Percentiles rank a stretch among this genome's conserved stretches.
These are phyloP conservation scores for Xylaria acuta DNA, from an alignment of 495 filamentous ascomycete species.

Conservation along the genomic window DNA sequence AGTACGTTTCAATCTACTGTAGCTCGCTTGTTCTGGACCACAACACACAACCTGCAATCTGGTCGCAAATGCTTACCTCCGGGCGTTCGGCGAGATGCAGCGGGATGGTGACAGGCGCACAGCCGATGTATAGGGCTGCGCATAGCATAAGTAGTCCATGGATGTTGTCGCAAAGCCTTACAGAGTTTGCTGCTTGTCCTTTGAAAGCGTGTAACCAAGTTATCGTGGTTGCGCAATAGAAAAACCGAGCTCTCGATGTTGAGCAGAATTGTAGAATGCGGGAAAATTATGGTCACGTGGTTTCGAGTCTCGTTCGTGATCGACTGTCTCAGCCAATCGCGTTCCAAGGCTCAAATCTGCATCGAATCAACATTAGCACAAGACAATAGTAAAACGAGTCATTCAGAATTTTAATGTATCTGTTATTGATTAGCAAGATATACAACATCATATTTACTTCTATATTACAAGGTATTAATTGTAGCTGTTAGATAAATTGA, in stretches of 20 bases:
- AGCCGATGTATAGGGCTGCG: background rate
- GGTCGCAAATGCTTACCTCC: background rate
- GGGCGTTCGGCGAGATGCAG: background rate
- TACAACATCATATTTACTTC: background rate
- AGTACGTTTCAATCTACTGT: background rate
- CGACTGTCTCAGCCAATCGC: conserved; percentile 2
- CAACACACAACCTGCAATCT: background rate
- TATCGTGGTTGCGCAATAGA: conserved; percentile 13
- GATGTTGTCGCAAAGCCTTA: conserved; percentile 3
- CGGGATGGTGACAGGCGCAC: background rate
- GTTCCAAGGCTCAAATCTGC: background rate
- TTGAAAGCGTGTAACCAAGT: conserved; percentile 2
- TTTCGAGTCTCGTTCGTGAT: conserved; percentile 29
- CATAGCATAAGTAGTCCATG: background rate
- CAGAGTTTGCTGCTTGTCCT: background rate
- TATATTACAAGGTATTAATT: background rate
- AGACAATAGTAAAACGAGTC: background rate
- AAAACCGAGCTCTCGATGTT: background rate
- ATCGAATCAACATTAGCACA: background rate
- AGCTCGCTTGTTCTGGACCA: background rate
- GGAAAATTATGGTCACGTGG: conserved; percentile 20
- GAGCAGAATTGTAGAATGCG: background rate
- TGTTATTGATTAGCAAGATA: background rate
- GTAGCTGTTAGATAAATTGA: background rate
- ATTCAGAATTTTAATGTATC: background rate